A percentile compares a stretch with the other conserved stretches of the same genome.
Evolutionary conservation across 1,284 basidiomycete species (phyloP).

Genomic region (Sphagnurus paluster): DNA sequence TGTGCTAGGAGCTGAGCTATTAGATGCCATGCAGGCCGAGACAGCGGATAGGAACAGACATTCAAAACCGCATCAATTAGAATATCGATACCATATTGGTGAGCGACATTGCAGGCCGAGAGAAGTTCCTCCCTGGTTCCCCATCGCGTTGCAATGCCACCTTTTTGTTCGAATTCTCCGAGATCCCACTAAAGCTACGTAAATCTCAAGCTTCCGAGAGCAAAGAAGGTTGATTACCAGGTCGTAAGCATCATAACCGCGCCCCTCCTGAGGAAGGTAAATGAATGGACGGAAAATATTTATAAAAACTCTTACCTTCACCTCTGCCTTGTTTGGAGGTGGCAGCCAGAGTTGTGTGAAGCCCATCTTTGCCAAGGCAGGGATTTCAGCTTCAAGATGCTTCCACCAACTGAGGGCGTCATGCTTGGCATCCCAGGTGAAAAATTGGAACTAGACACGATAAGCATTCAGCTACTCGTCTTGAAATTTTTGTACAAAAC

Average conservation of each 20-base stretch:
- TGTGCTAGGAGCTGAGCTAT: conserved; percentile 52
- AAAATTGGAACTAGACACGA: conserved; percentile 73
- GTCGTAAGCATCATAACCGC: conserved; percentile 83
- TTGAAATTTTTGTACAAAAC: not conserved
- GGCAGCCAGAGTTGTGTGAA: conserved; percentile 84
- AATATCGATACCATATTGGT: conserved; percentile 59
- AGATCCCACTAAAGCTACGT: conserved; percentile 72
- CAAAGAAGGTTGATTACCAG: conserved; percentile 42
- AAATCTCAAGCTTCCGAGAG: conserved; percentile 1
- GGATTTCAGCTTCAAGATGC: conserved; percentile 73
- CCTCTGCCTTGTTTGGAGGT: conserved; percentile 74
- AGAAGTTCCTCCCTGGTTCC: conserved; percentile 85
- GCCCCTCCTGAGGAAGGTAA: conserved; percentile 46
- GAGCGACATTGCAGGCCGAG: conserved; percentile 60
- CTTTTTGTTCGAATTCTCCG: conserved; percentile 91
- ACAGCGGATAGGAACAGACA: conserved; percentile 40
- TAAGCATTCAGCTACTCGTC: too few relatives aligned
- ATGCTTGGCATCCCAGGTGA: conserved; percentile 73
- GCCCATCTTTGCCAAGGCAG: conserved; percentile 72
- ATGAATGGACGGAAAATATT: not conserved
- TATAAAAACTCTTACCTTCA: conserved; percentile 39
- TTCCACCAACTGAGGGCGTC: conserved; percentile 79
- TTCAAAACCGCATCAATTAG: conserved; percentile 79
- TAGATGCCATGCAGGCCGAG: conserved; percentile 1
- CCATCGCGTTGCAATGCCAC: conserved; percentile 83